Evolutionary conservation across 306 rosid genomes (phyloP), one percentile per base, ranked within the genome.

Genomic region (Prunus campanulata): DNA sequence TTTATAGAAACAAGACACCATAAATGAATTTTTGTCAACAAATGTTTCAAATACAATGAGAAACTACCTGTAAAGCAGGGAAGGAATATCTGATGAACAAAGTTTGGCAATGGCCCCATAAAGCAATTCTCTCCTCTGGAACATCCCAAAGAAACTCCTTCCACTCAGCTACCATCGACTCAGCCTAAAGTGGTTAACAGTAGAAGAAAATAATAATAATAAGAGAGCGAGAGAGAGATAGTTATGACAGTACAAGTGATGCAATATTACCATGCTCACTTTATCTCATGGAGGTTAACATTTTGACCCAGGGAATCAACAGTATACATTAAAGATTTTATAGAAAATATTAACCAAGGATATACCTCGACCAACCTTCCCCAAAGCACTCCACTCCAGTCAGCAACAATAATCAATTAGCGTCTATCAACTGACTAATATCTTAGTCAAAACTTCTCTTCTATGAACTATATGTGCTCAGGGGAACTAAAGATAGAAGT

Each of bases 71-170:
- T 79, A 90, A 86, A 83, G 96, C 85, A 72, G 98, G 98, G 78
- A 94, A 90, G 81, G 97, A 90, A 84, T 90, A 88, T 90, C 98
- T 84, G 80, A 94, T 87, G 84, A 94, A 94, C 49, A 94, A 88
- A 11, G 93, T 77, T 83, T 92, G 96, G 85, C 98, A 94, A 86
- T 94, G 98, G 70, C 86, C 83, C 98, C 98, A 94, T 79, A 94
- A 81, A 68, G 98, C 98, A 78, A 83, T 87, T 78, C 98, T 86
- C 86, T 94, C 98, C 83, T 94, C 98, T 60, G 96, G 95, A 74
- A 94, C 98, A 79, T 94, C 98, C 98, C 98, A 94, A 84, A 94
- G 97, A 80, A 89, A 94, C 80, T 92, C 98, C 84, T 92, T 90
- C 98, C 98, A 94, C 78, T 94, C 98, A 54, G 93, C 89, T 67